Conservation (phyloP, 345 rosid genomes). For the Citrus australasica region DNA sequence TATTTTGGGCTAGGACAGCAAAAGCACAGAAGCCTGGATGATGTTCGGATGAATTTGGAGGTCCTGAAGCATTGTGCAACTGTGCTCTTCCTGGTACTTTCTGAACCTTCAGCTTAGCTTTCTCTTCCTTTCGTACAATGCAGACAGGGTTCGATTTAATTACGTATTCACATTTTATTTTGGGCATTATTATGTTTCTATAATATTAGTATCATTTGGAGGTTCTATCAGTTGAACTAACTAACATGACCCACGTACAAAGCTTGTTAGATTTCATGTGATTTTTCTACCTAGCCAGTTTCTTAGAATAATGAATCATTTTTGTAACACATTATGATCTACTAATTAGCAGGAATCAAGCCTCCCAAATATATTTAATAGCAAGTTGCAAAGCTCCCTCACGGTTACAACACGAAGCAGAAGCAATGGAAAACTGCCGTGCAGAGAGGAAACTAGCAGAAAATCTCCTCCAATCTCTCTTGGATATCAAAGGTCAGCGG, state of each 20-base stretch:
- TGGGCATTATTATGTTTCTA: no score
- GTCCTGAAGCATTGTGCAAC: slow-evolving; percentile 89
- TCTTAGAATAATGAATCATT: not conserved
- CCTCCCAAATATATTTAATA: slow-evolving; percentile 54
- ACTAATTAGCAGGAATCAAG: slow-evolving; percentile 55
- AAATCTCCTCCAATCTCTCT: slow-evolving; percentile 40
- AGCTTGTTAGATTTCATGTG: not conserved
- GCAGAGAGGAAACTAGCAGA: slow-evolving; percentile 29
- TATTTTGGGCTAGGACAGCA: slow-evolving; percentile 92
- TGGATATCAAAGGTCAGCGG: slow-evolving; percentile 39
- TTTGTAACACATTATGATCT: not conserved
- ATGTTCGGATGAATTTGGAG: slow-evolving; percentile 87
- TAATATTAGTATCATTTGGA: no score
- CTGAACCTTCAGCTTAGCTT: not conserved
- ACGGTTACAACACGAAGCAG: slow-evolving; percentile 67
- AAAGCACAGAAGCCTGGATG: slow-evolving; percentile 92
- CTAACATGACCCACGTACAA: not conserved
- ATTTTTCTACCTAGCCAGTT: not conserved
- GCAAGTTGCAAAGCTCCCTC: slow-evolving; percentile 46
- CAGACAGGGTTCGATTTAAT: no score
- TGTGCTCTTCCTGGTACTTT: slow-evolving; percentile 68
- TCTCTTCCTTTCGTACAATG: no score
- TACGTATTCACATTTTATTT: no score
- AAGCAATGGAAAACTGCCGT: slow-evolving; percentile 32
- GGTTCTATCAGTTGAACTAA: not conserved